These are phyloP conservation scores for Psilocybe subaeruginosa DNA, from an alignment of 768 basidiomycete species.

Conservation along the genomic window DNA sequence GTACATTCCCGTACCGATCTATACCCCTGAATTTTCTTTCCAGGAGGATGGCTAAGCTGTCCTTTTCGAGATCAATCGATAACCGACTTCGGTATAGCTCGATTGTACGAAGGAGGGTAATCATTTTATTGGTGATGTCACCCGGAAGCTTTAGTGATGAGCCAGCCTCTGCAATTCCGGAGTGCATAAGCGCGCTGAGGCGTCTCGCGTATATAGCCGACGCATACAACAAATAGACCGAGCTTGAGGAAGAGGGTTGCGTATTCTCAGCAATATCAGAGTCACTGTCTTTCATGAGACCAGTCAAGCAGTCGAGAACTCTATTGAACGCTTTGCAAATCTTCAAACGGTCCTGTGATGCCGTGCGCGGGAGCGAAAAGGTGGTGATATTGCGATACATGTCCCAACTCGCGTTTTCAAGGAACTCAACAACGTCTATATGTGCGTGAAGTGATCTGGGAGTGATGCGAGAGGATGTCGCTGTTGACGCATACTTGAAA, in stretches of 20 bases:
- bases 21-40: neutral
- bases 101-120: neutral
- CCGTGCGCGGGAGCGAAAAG: neutral
- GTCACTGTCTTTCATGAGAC: neutral
- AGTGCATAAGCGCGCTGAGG: neutral
- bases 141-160: neutral
- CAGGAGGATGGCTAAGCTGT: neutral
- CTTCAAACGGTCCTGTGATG: neutral
- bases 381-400: neutral
- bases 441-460: neutral
- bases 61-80: neutral
- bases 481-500: neutral
- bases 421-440: neutral
- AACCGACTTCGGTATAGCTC: neutral
- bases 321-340: neutral
- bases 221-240: neutral
- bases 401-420: slow-evolving; percentile 2
- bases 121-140: neutral
- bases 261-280: neutral
- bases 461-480: neutral
- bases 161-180: too few relatives aligned
- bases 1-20: neutral
- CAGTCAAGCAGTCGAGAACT: neutral
- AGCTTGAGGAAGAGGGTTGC: neutral
- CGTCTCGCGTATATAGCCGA: neutral